Base-by-base conservation (phyloP, 805 yeast genomes). In the Ogataea paraovalis region DNA sequence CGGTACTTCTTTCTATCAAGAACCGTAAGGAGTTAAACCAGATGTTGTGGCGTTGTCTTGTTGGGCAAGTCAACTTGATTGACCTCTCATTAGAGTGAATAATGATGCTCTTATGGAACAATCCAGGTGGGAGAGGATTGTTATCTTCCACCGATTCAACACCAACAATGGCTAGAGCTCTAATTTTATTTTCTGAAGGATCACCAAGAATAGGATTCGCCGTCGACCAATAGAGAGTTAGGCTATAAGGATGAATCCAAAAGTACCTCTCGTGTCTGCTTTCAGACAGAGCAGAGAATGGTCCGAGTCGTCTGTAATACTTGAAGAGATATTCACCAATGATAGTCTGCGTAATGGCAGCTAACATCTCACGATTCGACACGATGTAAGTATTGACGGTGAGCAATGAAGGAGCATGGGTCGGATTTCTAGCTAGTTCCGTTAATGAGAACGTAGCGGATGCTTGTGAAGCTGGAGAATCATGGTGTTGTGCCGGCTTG, bases 171-270 rank as follows among this genome's bases (percentile, higher is more conserved):
- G 95, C 91, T 46, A 88, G 82, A 13, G 94, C 90, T 55, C 83
- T 79, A 3, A 95, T 85, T 58, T 78, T 82, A 28, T 78, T 80
- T 2, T 76, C 75, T 0, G 83, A 70, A 9, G 89, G 86, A 55
- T 85, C 83, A 3, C 80, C 76, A 42, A 85, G 62, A 0, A 84
- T 85, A 1, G 97, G 97, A 59, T 87, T 87, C 12, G 82, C 74
- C 4, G 78, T 75, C 3, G 92, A 83, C 99, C 99, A 92, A 66
- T 88, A 90, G 41, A 92, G 72, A 0, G 96, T 88, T 71, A 89
- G 69, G 8, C 94, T 85, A 66, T 91, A 91, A 3, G 99, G 98
- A 67, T 92, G 96, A 40, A 94, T 80, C 98, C 98, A 94, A 75
- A 92, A 92, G 69, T 80, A 92, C 54, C 97, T 77, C 61, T 86